Evolutionary conservation across 2,329 filamentous ascomycete genomes (phyloP).

Genomic region (Cladosporium sp.): DNA sequence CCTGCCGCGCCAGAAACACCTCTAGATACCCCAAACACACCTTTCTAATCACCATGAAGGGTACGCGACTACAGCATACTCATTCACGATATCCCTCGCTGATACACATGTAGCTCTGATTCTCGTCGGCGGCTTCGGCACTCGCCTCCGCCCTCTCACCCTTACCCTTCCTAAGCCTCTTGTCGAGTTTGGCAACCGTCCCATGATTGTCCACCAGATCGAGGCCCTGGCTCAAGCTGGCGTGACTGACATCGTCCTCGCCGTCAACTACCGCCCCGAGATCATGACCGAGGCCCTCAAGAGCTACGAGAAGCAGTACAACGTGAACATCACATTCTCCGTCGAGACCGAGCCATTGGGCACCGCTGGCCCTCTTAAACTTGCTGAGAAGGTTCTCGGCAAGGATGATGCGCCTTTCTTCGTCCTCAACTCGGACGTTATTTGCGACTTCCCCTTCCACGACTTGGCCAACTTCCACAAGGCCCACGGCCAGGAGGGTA

Average conservation of each 20-base stretch:
- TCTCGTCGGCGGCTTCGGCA: conserved; percentile 98
- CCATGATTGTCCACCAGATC: conserved; percentile 98
- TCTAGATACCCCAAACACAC: conserved; percentile 14
- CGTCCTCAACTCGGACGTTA: conserved; percentile 96
- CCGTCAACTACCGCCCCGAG: conserved; percentile 98
- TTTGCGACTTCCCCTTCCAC: conserved; percentile 95
- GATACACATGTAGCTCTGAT: conserved; percentile 67
- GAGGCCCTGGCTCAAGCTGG: conserved; percentile 89
- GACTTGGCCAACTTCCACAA: conserved; percentile 90
- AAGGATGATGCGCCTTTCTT: conserved; percentile 97
- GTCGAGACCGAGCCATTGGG: conserved; percentile 94
- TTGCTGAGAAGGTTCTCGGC: conserved; percentile 84
- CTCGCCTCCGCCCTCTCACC: conserved; percentile 92
- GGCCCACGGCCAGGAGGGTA: conserved; percentile 88
- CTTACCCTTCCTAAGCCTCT: conserved; percentile 95
- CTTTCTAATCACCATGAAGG: conserved; percentile 37
- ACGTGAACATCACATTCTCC: conserved; percentile 94
- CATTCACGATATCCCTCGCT: conserved; percentile 5
- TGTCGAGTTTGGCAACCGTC: conserved; percentile 97
- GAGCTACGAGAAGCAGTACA: conserved; percentile 91
- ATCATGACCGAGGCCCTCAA: conserved; percentile 92
- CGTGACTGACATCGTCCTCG: conserved; percentile 95
- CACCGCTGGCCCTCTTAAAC: conserved; percentile 90
- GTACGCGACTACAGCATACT: conserved; percentile 20
- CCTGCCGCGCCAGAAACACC: conserved; percentile 4